A percentile compares a stretch with the other conserved stretches of the same genome.
These are phyloP conservation scores for Verticillium zaregamsianum DNA, from an alignment of 2,329 filamentous ascomycete genomes.

Conservation along the genomic window DNA sequence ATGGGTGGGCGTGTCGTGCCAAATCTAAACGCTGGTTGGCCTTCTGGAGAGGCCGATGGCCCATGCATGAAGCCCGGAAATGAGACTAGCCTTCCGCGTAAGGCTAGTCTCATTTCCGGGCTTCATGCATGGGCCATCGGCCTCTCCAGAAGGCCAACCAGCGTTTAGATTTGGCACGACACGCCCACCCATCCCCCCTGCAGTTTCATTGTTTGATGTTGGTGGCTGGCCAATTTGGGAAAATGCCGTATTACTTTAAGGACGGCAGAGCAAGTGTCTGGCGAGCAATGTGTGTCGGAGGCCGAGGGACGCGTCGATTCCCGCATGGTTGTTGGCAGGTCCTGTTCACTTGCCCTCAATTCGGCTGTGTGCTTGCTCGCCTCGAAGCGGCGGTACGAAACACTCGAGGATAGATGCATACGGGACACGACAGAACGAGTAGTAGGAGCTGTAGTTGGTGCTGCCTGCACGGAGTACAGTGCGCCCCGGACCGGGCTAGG, in stretches of 20 bases:
- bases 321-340: too few species aligned
- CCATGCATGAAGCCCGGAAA: constrained; percentile 21
- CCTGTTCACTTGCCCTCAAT: neutral
- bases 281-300: neutral
- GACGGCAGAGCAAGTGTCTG: neutral
- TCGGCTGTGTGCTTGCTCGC: neutral
- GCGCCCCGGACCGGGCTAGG: neutral
- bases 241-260: neutral
- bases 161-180: neutral
- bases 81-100: constrained; percentile 26
- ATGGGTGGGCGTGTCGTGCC: neutral
- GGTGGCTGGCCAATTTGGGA: constrained; percentile 5
- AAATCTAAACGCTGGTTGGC: neutral
- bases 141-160: constrained; percentile 2
- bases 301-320: neutral
- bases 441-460: neutral
- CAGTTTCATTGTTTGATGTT: constrained; percentile 7
- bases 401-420: neutral
- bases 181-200: constrained; percentile 1
- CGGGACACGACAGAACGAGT: neutral
- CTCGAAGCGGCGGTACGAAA: neutral
- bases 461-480: neutral
- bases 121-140: constrained; percentile 18
- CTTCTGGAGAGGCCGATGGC: constrained; percentile 10
- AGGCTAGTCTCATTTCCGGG: constrained; percentile 25